Percentiles rank a stretch among this genome's conserved stretches.
Conservation (phyloP, 768 basidiomycete genomes). For the Tricholoma saponaceum region DNA sequence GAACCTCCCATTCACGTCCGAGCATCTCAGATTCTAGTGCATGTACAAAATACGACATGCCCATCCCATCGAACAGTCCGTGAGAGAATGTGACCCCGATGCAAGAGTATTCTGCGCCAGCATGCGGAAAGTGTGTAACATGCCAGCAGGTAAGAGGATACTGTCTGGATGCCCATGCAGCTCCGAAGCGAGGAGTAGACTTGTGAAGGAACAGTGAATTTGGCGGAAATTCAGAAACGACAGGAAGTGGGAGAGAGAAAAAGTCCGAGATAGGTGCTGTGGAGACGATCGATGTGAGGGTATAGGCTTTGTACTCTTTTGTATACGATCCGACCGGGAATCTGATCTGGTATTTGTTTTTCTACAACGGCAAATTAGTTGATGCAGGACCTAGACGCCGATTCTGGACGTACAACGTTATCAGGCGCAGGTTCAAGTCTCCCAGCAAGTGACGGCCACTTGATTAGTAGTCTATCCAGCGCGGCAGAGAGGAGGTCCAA, state of each 20-base stretch:
- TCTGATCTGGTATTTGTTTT: constrained; percentile 30
- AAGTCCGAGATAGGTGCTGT: constrained; percentile 32
- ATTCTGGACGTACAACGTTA: constrained; percentile 10
- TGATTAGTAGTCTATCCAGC: constrained; percentile 26
- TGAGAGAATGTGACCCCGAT: constrained; percentile 39
- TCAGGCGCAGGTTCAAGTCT: constrained; percentile 18
- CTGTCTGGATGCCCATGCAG: constrained; percentile 27
- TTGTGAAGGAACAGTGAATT: constrained; percentile 33
- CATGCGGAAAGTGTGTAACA: constrained; percentile 33
- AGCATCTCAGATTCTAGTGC: constrained; percentile 37
- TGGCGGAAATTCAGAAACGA: constrained; percentile 30
- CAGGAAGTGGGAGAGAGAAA: constrained; percentile 27
- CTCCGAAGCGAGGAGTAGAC: constrained; percentile 33
- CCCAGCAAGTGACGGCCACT: constrained; percentile 30
- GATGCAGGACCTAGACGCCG: background rate
- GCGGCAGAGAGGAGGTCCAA: constrained; percentile 25
- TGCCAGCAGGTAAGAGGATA: constrained; percentile 43
- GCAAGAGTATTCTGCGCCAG: constrained; percentile 27
- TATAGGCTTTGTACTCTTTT: constrained; percentile 29
- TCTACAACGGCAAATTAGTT: constrained; percentile 11
- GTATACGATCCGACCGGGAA: constrained; percentile 33
- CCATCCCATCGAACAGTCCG: constrained; percentile 39
- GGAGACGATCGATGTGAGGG: constrained; percentile 31
- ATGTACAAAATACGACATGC: constrained; percentile 30
- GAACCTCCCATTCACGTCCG: constrained; percentile 32